Evolutionary conservation across 495 filamentous ascomycete genomes (phyloP), one percentile per base, ranked within the genome.

Genomic region (Talaromyces wortmannii): DNA sequence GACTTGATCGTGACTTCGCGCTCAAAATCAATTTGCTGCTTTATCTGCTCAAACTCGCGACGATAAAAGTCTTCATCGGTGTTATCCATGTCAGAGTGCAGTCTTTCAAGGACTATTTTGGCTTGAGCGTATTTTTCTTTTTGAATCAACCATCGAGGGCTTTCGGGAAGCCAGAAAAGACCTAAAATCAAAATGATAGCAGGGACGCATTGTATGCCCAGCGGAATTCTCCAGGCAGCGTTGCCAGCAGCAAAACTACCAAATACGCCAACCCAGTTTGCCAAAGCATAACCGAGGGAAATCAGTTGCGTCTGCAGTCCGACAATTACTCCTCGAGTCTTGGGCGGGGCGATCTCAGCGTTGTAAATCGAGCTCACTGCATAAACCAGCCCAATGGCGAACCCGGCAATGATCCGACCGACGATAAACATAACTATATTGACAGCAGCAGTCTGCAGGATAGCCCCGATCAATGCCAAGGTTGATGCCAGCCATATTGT

Each of bases 91-190:
- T 78, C 63, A 17, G 56, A 72, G 55, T 84, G 79, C 16, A 83
- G 57, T 44, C 74, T 81, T 5, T 67, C 64, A 0, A 84, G 67
- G 31, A 79, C 67, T 30, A 68, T 67, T 56, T 72, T 63, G 12
- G 67, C 79, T 52, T 78, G 76, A 6, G 63, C 57, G 23, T 68
- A 72, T 11, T 63, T 63, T 49, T 71, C 76, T 42, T 70, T 75
- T 50, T 78, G 75, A n/a, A 81, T 68, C 13, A 83, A 71, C 52
- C 75, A 76, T 5, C 80, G 77, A 13, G 80, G 80, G 23, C 77
- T 78, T 49, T 81, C 79, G 0, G 80, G 80, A 16, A 79, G 66
- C 61, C 76, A 80, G 55, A 75, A 65, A 72, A 79, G 69, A 18
- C 75, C 73, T 3, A 75, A 43, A 3, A 60, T 67, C 15, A 78